Evolutionary conservation across 306 rosid species (phyloP).

Genomic region (Cucumis hystrix): DNA sequence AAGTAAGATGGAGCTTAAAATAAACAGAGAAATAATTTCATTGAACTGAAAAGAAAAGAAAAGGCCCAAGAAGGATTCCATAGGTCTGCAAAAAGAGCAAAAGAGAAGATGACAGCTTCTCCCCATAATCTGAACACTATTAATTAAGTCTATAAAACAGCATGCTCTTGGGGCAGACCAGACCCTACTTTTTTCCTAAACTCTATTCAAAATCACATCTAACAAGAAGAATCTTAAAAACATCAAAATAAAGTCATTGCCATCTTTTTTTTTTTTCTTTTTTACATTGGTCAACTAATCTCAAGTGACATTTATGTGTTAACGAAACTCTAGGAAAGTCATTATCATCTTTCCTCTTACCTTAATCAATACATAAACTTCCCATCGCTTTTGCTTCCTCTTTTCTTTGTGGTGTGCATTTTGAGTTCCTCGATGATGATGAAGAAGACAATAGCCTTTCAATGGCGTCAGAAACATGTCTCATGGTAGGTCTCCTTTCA

Average conservation of each 20-base stretch:
- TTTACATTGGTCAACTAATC: no score
- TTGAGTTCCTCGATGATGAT: slow-evolving; percentile 12
- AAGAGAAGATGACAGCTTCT: slow-evolving; percentile 8
- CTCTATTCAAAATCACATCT: slow-evolving; percentile 3
- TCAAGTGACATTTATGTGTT: no score
- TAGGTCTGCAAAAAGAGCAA: slow-evolving; percentile 9
- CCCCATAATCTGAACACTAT: background rate
- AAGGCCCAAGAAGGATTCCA: background rate
- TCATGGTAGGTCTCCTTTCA: slow-evolving; percentile 86
- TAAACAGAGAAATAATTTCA: background rate
- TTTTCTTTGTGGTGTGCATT: background rate
- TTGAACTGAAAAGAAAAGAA: background rate
- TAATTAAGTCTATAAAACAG: background rate
- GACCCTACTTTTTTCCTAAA: background rate
- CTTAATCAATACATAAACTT: background rate
- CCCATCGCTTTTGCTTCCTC: background rate
- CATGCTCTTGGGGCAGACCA: slow-evolving; percentile 7
- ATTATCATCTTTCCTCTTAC: background rate
- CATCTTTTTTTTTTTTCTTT: background rate
- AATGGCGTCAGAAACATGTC: slow-evolving; percentile 64
- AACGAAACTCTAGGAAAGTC: no score
- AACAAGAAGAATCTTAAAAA: slow-evolving; percentile 6
- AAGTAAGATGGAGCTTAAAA: background rate
- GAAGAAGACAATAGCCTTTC: slow-evolving; percentile 39
- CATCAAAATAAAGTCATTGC: background rate